Evolutionary conservation across 1,284 basidiomycete species (phyloP).

Genomic region (Moesziomyces sp.): DNA sequence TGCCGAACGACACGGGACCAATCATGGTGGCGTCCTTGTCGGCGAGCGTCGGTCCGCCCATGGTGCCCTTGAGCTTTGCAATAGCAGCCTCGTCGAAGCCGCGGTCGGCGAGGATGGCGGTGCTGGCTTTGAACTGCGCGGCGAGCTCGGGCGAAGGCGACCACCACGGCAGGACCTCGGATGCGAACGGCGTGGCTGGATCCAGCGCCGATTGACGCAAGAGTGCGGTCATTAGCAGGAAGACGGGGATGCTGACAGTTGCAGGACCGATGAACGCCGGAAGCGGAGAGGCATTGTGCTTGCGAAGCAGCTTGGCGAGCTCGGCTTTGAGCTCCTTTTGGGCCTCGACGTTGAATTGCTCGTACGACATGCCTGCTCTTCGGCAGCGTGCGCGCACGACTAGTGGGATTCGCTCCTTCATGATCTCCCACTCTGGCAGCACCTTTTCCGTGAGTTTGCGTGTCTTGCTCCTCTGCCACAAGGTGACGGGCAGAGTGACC

Average conservation of each 20-base stretch:
- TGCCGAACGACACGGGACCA: slow-evolving; percentile 59
- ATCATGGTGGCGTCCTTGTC: slow-evolving; percentile 59
- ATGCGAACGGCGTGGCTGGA: slow-evolving; percentile 36
- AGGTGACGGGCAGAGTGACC: slow-evolving; percentile 78
- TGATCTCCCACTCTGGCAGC: slow-evolving; percentile 75
- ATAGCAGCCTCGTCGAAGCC: slow-evolving; percentile 54
- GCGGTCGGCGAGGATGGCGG: slow-evolving; percentile 55
- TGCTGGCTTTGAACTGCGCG: slow-evolving; percentile 48
- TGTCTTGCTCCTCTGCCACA: slow-evolving; percentile 81
- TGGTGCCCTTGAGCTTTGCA: slow-evolving; percentile 46
- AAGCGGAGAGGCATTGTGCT: slow-evolving; percentile 57
- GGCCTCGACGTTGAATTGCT: slow-evolving; percentile 68
- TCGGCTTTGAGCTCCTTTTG: slow-evolving; percentile 59
- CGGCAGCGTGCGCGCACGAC: slow-evolving; percentile 71
- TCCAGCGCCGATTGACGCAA: slow-evolving; percentile 53
- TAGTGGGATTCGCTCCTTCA: slow-evolving; percentile 70
- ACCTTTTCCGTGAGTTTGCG: slow-evolving; percentile 77
- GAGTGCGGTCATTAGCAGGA: slow-evolving; percentile 55
- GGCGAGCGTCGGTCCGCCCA: slow-evolving; percentile 59
- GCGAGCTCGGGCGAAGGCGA: slow-evolving; percentile 54
- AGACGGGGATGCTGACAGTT: slow-evolving; percentile 58
- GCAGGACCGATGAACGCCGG: slow-evolving; percentile 56
- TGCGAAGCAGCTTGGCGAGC: slow-evolving; percentile 44
- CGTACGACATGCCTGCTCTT: slow-evolving; percentile 73
- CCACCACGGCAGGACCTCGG: slow-evolving; percentile 64